Percentiles rank a stretch among this genome's conserved stretches.
phyloP scores from a whole-genome alignment of 805 yeast species.

The Kuraishia hungarica region DNA sequence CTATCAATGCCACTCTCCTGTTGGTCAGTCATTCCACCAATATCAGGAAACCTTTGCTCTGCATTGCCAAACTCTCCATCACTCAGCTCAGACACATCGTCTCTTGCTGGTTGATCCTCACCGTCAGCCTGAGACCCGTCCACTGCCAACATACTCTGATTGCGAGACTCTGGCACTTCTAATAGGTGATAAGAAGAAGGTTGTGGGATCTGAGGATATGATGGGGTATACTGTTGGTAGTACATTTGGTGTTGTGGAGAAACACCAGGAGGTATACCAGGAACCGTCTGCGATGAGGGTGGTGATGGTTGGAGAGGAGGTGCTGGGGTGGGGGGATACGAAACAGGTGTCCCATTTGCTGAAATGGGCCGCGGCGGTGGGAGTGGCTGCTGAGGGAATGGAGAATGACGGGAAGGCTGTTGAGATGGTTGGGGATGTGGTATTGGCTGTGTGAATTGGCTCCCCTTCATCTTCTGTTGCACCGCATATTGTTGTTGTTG shows the following conservation, averaged over 20 bases:
- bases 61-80: background rate
- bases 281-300: background rate
- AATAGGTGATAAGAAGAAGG: background rate
- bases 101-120: background rate
- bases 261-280: background rate
- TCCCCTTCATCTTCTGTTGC: constrained; percentile 3
- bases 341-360: background rate
- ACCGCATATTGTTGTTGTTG: constrained; percentile 1
- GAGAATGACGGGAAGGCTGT: background rate
- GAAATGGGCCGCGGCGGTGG: background rate
- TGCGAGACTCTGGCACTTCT: constrained; percentile 2
- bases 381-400: background rate
- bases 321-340: background rate
- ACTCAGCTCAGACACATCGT: background rate
- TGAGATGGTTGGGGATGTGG: background rate
- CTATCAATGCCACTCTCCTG: background rate
- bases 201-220: background rate
- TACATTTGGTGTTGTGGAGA: background rate
- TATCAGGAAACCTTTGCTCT: background rate
- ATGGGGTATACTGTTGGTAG: background rate
- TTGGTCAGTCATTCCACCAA: background rate
- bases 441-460: too few species aligned
- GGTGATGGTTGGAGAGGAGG: background rate
- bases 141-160: background rate
- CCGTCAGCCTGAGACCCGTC: background rate